A percentile compares a stretch with the other conserved stretches of the same genome.
These are phyloP conservation scores for Hymenoscyphus linearis DNA, from an alignment of 2,329 filamentous ascomycete genomes.

Conservation along the genomic window DNA sequence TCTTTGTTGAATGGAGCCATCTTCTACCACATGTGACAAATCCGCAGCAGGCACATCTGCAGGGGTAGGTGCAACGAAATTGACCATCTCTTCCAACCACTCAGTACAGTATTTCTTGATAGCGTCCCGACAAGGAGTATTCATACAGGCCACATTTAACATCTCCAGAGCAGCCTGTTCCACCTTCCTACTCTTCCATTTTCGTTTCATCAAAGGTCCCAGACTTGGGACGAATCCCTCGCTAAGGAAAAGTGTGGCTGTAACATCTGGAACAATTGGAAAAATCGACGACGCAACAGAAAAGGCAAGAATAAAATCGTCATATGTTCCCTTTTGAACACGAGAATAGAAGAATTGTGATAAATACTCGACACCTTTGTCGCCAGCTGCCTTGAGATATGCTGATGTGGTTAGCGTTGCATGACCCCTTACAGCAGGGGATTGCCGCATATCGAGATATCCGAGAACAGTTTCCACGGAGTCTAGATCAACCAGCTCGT, in stretches of 20 bases:
- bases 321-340: conserved; percentile 69
- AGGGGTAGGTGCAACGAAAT: conserved; percentile 58
- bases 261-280: conserved; percentile 73
- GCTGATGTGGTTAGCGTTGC: conserved; percentile 78
- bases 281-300: conserved; percentile 88
- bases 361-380: conserved; percentile 65
- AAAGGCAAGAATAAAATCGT: conserved; percentile 86
- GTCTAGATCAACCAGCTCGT: conserved; percentile 61
- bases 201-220: conserved; percentile 69
- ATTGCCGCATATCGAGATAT: conserved; percentile 78
- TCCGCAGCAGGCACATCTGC: conserved; percentile 24
- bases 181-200: conserved; percentile 78
- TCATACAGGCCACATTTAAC: conserved; percentile 86
- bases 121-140: conserved; percentile 73
- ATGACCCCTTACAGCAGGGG: conserved; percentile 68
- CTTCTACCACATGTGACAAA: conserved; percentile 17
- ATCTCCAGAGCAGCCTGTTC: conserved; percentile 84
- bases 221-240: conserved; percentile 80
- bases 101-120: conserved; percentile 79
- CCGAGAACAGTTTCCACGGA: conserved; percentile 81
- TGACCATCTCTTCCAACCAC: conserved; percentile 82
- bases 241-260: conserved; percentile 74
- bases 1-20: conserved; percentile 30
- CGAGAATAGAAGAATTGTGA: conserved; percentile 69
- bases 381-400: conserved; percentile 71